Base-by-base conservation (phyloP, 257 asterid species). In the Ocimum tenuiflorum region DNA sequence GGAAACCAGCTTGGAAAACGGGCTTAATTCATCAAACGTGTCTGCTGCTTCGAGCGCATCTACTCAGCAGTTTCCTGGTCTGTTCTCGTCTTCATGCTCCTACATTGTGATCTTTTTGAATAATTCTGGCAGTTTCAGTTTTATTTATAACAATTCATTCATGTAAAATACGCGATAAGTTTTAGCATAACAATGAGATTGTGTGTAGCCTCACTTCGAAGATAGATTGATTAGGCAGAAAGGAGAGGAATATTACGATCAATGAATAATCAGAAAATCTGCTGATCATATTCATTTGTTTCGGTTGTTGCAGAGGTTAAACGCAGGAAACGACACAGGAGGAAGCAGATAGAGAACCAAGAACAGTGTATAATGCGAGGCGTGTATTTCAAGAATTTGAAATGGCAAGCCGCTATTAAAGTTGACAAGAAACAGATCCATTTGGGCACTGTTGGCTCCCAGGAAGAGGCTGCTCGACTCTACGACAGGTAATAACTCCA, bases 331-430 rank as follows among this genome's bases (percentile, higher is more conserved):
- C 50, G 87, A 36, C 97, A 89, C 66, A 85, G 96, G 68, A 92
- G 97, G 76, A 92, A 89, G 82, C 87, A 85, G 14, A 79, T 81
- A 6, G 96, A 87, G 18, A 88, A 87, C 72, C 89, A 83, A 77
- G 97, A 92, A 72, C 83, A 73, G 3, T 84, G 95, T 36, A 63
- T 79, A 19, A 87, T 89, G 98, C 68, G 98, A 75, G 98, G 98
- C 2, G 98, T 92, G 52, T 92, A 92, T 71, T 92, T 78, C 77
- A 92, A 92, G 82, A 92, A 92, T 49, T 77, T 87, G 89, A 92
- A 92, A 80, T 92, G 98, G 98, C 98, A 92, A 84, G 98, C 98
- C n/a, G 98, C 98, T 3, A 92, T 92, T 43, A 92, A 92, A 66
- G 97, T 92, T 36, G 96, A 91, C 72, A 91, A 89, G 84, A 91